Evolutionary conservation across 371 early-diverging fungal species (phyloP).

Genomic region (Coemansia sp.): DNA sequence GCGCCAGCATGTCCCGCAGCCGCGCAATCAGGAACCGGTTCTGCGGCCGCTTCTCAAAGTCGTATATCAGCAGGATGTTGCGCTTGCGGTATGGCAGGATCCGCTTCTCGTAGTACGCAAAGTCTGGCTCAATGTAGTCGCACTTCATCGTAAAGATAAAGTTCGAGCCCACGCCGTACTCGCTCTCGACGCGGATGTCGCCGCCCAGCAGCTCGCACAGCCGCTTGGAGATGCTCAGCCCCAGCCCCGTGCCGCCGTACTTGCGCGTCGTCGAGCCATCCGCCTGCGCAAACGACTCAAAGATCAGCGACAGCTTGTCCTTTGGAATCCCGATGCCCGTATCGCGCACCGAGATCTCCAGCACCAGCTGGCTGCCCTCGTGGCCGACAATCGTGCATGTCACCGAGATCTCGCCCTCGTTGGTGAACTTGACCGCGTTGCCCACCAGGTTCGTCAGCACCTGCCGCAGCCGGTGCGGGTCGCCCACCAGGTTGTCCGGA

Average conservation of each 20-base stretch:
- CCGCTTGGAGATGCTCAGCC: conserved; percentile 74
- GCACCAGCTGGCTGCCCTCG: conserved; percentile 52
- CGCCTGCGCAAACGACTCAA: conserved; percentile 81
- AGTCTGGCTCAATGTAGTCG: conserved; percentile 24
- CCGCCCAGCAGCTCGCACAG: conserved; percentile 80
- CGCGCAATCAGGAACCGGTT: conserved; percentile 6
- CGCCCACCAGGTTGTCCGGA: conserved; percentile 72
- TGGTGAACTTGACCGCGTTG: conserved; percentile 86
- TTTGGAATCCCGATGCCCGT: conserved; percentile 86
- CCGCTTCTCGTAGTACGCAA: conserved; percentile 36
- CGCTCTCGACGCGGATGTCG: conserved; percentile 70
- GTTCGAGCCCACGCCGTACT: conserved; percentile 66
- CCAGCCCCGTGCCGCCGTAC: conserved; percentile 84
- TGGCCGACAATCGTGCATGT: conserved; percentile 26
- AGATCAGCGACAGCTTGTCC: conserved; percentile 70
- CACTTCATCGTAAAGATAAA: conserved; percentile 71
- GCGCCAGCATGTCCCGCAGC: conserved; percentile 30
- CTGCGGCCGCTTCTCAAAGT: conserved; percentile 20
- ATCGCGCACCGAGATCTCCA: conserved; percentile 73
- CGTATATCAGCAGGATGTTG: conserved; percentile 42
- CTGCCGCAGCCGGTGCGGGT: conserved; percentile 73
- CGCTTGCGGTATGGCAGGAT: conserved; percentile 44
- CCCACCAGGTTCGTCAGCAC: conserved; percentile 82
- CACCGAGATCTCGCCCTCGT: conserved; percentile 64
- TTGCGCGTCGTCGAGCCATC: conserved; percentile 79